These are phyloP conservation scores for Solanum habrochaites DNA, from an alignment of 257 asterid species.

Conservation along the genomic window DNA sequence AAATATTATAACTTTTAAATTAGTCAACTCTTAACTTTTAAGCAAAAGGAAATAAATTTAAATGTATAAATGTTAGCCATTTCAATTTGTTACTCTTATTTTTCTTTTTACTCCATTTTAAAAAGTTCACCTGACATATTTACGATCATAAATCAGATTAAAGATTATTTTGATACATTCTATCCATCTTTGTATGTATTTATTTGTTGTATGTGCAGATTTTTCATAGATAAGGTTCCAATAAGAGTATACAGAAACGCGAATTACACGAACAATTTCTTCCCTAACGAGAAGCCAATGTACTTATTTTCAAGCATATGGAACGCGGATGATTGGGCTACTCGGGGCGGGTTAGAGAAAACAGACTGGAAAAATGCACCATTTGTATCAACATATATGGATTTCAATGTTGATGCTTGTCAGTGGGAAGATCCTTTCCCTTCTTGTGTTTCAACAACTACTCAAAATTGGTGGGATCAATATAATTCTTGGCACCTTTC, in stretches of 20 bases:
- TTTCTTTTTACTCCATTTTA: too few species aligned
- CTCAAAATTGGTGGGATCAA: conserved; percentile 87
- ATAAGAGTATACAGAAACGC: conserved; percentile 79
- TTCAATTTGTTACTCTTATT: too few species aligned
- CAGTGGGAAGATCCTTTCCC: conserved; percentile 90
- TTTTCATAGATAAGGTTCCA: conserved; percentile 63
- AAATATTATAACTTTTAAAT: not conserved
- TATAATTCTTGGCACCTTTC: conserved; percentile 75
- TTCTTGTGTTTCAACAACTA: conserved; percentile 70
- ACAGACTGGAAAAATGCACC: conserved; percentile 87
- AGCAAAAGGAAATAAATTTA: not conserved
- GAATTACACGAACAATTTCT: conserved; percentile 81
- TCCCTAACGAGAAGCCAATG: conserved; percentile 82
- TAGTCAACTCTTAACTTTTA: not conserved
- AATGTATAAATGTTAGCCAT: too few species aligned
- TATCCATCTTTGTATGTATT: not conserved
- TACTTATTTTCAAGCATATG: conserved; percentile 87
- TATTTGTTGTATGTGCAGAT: conserved; percentile 21
- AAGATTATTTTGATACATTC: too few species aligned
- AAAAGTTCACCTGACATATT: too few species aligned
- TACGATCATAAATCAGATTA: too few species aligned
- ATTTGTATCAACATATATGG: conserved; percentile 76
- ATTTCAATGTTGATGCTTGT: conserved; percentile 69
- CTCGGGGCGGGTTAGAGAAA: conserved; percentile 87
- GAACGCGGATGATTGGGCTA: conserved; percentile 98